These are phyloP conservation scores for Globisporangium paroecandrum DNA, from an alignment of 352 stramenopile species.

Conservation along the genomic window DNA sequence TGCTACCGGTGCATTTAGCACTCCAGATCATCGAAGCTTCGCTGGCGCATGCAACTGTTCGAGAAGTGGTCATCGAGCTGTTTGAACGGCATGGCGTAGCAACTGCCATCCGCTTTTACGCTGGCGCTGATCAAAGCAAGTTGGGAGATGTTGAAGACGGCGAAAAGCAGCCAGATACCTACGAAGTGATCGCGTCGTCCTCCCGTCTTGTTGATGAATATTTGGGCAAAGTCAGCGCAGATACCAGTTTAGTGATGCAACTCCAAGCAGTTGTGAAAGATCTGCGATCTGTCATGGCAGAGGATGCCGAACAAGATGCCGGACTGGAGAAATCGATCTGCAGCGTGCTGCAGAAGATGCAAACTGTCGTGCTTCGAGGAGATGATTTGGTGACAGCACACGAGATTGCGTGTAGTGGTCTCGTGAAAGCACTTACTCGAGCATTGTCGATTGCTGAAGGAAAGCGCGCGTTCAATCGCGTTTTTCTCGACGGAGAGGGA, in stretches of 20 bases:
- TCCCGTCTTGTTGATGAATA: slow-evolving; percentile 42
- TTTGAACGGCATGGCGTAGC: slow-evolving; percentile 59
- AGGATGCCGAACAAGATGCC: background rate
- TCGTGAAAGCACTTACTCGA: slow-evolving; percentile 41
- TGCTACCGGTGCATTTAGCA: slow-evolving; percentile 33
- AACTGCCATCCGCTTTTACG: slow-evolving; percentile 52
- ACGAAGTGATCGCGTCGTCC: slow-evolving; percentile 28
- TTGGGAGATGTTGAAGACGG: background rate
- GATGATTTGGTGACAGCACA: slow-evolving; percentile 46
- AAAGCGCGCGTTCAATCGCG: slow-evolving; percentile 32
- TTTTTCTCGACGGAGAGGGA: slow-evolving; percentile 21
- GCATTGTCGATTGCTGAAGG: slow-evolving; percentile 28
- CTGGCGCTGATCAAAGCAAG: slow-evolving; percentile 1
- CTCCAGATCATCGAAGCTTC: slow-evolving; percentile 48
- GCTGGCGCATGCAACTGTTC: slow-evolving; percentile 21
- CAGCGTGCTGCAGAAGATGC: slow-evolving; percentile 23
- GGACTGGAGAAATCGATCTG: slow-evolving; percentile 7
- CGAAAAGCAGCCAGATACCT: slow-evolving; percentile 15
- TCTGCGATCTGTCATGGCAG: slow-evolving; percentile 18
- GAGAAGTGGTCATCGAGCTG: slow-evolving; percentile 25
- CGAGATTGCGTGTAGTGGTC: slow-evolving; percentile 55
- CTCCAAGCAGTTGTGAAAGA: slow-evolving; percentile 30
- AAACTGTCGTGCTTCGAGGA: slow-evolving; percentile 26
- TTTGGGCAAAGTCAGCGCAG: slow-evolving; percentile 29
- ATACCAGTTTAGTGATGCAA: slow-evolving; percentile 29